Conservation (phyloP, 345 rosid species). For the Eutrema heterophyllum region DNA sequence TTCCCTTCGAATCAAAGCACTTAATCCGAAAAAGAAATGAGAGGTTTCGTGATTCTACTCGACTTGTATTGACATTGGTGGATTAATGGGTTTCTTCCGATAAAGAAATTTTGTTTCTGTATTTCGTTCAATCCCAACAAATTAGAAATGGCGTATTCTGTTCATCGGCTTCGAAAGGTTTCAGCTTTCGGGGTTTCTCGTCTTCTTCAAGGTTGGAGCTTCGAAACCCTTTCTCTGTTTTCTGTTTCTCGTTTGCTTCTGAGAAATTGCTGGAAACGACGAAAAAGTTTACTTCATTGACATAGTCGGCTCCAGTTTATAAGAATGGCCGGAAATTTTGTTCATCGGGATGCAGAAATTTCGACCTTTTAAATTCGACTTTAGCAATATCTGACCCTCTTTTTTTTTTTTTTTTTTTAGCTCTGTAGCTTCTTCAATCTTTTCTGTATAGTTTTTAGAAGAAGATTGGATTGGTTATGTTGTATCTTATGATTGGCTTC, state of each 20-base stretch:
- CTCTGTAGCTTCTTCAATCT: background rate
- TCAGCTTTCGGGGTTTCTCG: slow-evolving; percentile 48
- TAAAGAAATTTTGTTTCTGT: background rate
- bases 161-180: slow-evolving; percentile 50
- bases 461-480: background rate
- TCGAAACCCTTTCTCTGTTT: background rate
- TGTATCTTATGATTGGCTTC: background rate
- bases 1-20: background rate
- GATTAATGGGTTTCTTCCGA: background rate
- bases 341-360: background rate
- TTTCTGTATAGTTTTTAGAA: background rate
- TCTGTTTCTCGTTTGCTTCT: background rate
- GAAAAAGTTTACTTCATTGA: background rate
- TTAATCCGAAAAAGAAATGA: background rate
- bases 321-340: background rate
- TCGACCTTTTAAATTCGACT: background rate
- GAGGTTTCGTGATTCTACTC: background rate
- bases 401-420: no score
- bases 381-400: background rate
- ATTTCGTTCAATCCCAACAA: background rate
- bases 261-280: background rate
- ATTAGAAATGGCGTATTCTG: slow-evolving; percentile 42
- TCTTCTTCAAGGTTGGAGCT: slow-evolving; percentile 47
- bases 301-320: background rate
- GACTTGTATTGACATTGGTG: background rate